Conservation (phyloP, 495 filamentous ascomycete genomes). For the Talaromyces proteolyticus region DNA sequence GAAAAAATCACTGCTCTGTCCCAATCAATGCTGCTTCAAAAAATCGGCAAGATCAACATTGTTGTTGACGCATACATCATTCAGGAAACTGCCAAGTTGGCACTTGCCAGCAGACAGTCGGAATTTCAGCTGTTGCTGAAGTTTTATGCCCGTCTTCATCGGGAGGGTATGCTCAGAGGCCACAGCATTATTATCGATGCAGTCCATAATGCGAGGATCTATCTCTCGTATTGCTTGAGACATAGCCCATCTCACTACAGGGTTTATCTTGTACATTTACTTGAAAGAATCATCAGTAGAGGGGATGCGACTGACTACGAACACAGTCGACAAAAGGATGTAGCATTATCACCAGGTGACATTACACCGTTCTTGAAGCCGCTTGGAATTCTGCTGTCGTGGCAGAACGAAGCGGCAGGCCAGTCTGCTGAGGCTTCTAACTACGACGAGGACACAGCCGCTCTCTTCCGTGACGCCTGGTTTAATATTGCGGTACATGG, state of each 20-base stretch:
- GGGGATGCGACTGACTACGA: slow-evolving; percentile 61
- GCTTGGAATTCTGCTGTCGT: slow-evolving; percentile 67
- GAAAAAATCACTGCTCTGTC: slow-evolving; percentile 89
- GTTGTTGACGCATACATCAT: slow-evolving; percentile 78
- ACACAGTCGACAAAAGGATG: slow-evolving; percentile 61
- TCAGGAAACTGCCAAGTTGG: slow-evolving; percentile 70
- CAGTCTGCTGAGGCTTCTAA: slow-evolving; percentile 13
- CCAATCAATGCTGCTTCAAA: slow-evolving; percentile 93
- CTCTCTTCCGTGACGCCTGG: slow-evolving; percentile 86
- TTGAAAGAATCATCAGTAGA: slow-evolving; percentile 84
- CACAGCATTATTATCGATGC: slow-evolving; percentile 36
- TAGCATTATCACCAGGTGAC: slow-evolving; percentile 73
- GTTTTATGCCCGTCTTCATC: slow-evolving; percentile 66
- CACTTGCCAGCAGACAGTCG: slow-evolving; percentile 61
- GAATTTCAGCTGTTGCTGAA: slow-evolving; percentile 85
- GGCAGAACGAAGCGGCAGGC: slow-evolving; percentile 38
- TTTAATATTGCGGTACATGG: slow-evolving; percentile 95
- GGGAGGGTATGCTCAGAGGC: slow-evolving; percentile 63
- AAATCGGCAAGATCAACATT: slow-evolving; percentile 74
- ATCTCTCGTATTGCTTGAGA: slow-evolving; percentile 63
- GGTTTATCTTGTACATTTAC: slow-evolving; percentile 73
- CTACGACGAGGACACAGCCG: slow-evolving; percentile 58
- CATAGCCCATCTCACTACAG: slow-evolving; percentile 65
- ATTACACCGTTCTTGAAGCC: slow-evolving; percentile 81
- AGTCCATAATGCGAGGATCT: slow-evolving; percentile 59